Percentiles rank a stretch among this genome's conserved stretches.
These are phyloP conservation scores for Xylaria digitata DNA, from an alignment of 2,329 filamentous ascomycete genomes.

Conservation along the genomic window DNA sequence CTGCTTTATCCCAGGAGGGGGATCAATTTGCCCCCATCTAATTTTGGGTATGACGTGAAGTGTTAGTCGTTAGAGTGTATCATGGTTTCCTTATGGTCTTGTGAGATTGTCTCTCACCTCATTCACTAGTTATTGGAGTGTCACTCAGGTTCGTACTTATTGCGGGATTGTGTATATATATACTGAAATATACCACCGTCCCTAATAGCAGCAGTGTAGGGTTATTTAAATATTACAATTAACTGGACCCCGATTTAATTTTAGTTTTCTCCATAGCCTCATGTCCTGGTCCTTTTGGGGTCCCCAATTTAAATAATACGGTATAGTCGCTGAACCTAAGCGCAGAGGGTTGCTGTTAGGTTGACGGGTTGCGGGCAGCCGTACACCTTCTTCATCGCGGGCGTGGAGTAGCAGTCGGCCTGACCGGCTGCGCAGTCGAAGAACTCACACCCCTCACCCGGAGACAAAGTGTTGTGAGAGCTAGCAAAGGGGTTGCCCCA, in stretches of 20 bases:
- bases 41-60: too few relatives aligned
- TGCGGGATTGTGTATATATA: too few relatives aligned
- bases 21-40: too few relatives aligned
- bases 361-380: slow-evolving; percentile 56
- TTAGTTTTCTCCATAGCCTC: not conserved
- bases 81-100: too few relatives aligned
- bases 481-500: slow-evolving; percentile 56
- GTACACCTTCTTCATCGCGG: slow-evolving; percentile 53
- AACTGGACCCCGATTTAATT: not conserved
- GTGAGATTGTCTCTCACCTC: too few relatives aligned
- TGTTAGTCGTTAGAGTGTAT: too few relatives aligned
- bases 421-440: slow-evolving; percentile 55
- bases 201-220: too few relatives aligned
- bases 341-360: slow-evolving; percentile 51
- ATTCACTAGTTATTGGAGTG: too few relatives aligned
- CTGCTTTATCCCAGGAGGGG: too few relatives aligned
- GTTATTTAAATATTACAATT: slow-evolving; percentile 17
- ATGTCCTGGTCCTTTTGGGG: slow-evolving; percentile 2
- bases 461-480: slow-evolving; percentile 52
- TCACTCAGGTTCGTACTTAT: too few relatives aligned
- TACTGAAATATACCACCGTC: too few relatives aligned
- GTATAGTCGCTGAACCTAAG: not conserved
- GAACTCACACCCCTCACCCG: slow-evolving; percentile 52
- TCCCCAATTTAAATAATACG: not conserved
- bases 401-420: slow-evolving; percentile 55